These are phyloP conservation scores for Pestalotiopsis sp. DNA, from an alignment of 2,329 filamentous ascomycete genomes.

Conservation along the genomic window DNA sequence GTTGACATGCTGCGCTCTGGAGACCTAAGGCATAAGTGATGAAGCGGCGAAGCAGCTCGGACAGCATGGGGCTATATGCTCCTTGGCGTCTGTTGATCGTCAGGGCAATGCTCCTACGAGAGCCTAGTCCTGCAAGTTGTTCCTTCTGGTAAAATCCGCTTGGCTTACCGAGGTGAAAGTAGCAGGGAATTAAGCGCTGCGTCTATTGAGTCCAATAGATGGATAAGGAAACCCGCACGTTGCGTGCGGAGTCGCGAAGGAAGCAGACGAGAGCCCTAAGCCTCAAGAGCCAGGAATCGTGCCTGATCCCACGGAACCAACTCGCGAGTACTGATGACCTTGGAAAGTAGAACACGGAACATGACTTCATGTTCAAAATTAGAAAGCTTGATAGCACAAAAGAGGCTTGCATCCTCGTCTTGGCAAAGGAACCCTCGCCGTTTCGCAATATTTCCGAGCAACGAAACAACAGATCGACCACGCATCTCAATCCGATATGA, in stretches of 20 bases:
- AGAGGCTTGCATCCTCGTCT: neutral
- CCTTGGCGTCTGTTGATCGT: neutral
- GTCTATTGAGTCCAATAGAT: slow-evolving; percentile 3
- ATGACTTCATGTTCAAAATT: neutral
- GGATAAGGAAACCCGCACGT: neutral
- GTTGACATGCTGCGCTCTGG: neutral
- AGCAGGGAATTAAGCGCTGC: neutral
- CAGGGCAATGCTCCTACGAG: slow-evolving; percentile 1
- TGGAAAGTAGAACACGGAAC: neutral
- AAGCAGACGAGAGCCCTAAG: neutral
- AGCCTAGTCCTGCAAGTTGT: neutral
- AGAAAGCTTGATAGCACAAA: neutral
- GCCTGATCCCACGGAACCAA: neutral
- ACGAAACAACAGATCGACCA: neutral
- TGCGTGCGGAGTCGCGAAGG: slow-evolving; percentile 2
- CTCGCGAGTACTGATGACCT: neutral
- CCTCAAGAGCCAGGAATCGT: neutral
- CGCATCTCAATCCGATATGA: neutral
- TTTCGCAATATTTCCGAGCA: neutral
- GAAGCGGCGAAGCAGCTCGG: neutral
- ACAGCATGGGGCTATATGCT: neutral
- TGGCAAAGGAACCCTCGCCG: neutral
- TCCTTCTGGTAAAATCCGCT: neutral
- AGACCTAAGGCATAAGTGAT: neutral
- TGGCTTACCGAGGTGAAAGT: neutral